phyloP scores from a whole-genome alignment of 768 basidiomycete species.

The Pulveroboletus sp. region DNA sequence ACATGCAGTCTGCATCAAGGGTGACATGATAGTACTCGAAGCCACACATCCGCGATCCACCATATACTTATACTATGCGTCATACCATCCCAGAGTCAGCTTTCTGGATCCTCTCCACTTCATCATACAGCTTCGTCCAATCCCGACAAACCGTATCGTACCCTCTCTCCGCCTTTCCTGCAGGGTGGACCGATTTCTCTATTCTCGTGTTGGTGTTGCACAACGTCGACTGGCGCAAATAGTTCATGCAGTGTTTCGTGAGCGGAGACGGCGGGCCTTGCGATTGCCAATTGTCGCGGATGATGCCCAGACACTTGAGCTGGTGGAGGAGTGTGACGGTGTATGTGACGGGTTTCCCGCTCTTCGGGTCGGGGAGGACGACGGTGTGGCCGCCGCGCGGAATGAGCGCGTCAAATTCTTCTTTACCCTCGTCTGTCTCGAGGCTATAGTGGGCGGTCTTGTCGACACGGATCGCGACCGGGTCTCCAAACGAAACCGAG shows the following conservation, averaged over 20 bases:
- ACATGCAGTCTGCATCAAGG: too few relatives aligned
- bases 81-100: not conserved
- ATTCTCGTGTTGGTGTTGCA: constrained; percentile 12
- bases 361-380: constrained; percentile 6
- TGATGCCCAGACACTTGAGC: constrained; percentile 10
- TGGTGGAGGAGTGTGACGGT: constrained; percentile 12
- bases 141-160: constrained; percentile 11
- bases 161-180: constrained; percentile 6
- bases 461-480: constrained; percentile 5
- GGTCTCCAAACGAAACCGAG: not conserved
- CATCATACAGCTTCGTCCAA: constrained; percentile 9
- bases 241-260: not conserved
- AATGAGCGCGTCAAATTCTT: constrained; percentile 13
- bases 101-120: constrained; percentile 7
- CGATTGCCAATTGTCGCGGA: not conserved
- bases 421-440: constrained; percentile 9
- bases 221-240: constrained; percentile 3
- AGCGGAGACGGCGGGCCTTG: not conserved
- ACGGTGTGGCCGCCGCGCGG: constrained; percentile 5
- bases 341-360: constrained; percentile 9
- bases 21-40: too few relatives aligned
- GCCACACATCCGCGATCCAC: not conserved
- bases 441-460: constrained; percentile 12
- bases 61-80: not conserved
- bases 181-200: constrained; percentile 7